Evolutionary conservation across 2,329 filamentous ascomycete species (phyloP).

Genomic region (Aspergillus uvarum): DNA sequence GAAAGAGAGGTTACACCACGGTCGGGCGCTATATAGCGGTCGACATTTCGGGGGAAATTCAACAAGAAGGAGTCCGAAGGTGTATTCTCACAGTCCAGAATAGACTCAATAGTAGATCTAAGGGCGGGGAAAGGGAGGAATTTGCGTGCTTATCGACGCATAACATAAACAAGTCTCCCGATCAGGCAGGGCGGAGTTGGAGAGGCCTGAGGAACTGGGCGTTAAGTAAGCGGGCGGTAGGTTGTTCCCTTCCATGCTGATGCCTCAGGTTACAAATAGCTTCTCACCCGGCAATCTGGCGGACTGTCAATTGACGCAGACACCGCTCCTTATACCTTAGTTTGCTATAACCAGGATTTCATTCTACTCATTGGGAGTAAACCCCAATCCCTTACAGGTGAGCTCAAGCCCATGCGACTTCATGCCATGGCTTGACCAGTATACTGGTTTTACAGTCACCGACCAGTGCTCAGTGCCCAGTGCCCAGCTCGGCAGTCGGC

Average conservation of each 20-base stretch:
- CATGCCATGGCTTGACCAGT: background rate
- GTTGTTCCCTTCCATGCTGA: slow-evolving; percentile 8
- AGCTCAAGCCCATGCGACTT: background rate
- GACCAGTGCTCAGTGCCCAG: background rate
- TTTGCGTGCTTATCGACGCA: background rate
- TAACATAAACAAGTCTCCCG: slow-evolving; percentile 39
- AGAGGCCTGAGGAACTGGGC: slow-evolving; percentile 6
- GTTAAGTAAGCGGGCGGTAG: slow-evolving; percentile 17
- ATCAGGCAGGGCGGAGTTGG: slow-evolving; percentile 28
- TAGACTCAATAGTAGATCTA: background rate
- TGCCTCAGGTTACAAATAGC: background rate
- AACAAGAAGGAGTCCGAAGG: background rate
- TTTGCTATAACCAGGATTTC: background rate
- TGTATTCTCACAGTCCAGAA: background rate
- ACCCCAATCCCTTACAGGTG: background rate
- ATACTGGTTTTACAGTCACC: too few species aligned
- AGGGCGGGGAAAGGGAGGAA: background rate
- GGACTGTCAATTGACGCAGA: background rate
- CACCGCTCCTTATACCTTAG: background rate
- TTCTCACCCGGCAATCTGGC: too few species aligned
- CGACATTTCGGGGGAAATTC: background rate
- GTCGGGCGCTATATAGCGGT: background rate
- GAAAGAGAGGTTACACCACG: background rate
- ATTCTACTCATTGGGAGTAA: too few species aligned
- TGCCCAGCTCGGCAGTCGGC: background rate